A percentile compares a stretch with the other conserved stretches of the same genome.
These are phyloP conservation scores for Nadsonia fulvescens DNA, from an alignment of 805 yeast species.

Conservation along the genomic window DNA sequence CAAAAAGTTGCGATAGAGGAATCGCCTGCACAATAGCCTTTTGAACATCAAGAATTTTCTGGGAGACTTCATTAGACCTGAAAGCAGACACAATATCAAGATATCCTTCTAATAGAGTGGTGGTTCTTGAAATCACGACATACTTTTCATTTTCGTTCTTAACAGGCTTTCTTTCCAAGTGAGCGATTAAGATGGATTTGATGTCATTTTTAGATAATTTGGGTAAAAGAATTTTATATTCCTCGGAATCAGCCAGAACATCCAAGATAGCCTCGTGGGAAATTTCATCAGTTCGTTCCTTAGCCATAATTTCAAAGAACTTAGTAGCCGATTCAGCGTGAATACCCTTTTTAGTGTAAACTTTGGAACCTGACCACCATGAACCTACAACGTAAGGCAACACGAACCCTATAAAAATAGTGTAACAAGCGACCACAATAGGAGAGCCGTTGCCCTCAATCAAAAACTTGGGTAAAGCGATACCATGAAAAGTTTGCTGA, in stretches of 20 bases:
- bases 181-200: conserved; percentile 32
- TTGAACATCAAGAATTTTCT: conserved; percentile 44
- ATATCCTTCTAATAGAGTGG: conserved; percentile 49
- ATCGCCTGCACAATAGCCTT: conserved; percentile 66
- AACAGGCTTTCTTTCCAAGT: conserved; percentile 33
- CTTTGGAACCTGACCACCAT: conserved; percentile 81
- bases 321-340: conserved; percentile 68
- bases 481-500: conserved; percentile 75
- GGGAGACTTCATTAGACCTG: conserved; percentile 49
- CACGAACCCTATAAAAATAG: conserved; percentile 53
- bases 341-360: conserved; percentile 67
- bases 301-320: conserved; percentile 55
- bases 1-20: conserved; percentile 25
- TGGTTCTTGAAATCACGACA: conserved; percentile 42
- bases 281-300: conserved; percentile 32
- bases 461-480: conserved; percentile 82
- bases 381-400: conserved; percentile 66
- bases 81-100: conserved; percentile 70
- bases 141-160: conserved; percentile 27
- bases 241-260: conserved; percentile 49
- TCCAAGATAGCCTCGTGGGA: conserved; percentile 38
- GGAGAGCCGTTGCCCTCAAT: conserved; percentile 69
- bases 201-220: conserved; percentile 29
- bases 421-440: conserved; percentile 45
- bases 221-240: conserved; percentile 30